Evolutionary conservation across 2,329 filamentous ascomycete species (phyloP).

Genomic region (Didymellaceae sp.): DNA sequence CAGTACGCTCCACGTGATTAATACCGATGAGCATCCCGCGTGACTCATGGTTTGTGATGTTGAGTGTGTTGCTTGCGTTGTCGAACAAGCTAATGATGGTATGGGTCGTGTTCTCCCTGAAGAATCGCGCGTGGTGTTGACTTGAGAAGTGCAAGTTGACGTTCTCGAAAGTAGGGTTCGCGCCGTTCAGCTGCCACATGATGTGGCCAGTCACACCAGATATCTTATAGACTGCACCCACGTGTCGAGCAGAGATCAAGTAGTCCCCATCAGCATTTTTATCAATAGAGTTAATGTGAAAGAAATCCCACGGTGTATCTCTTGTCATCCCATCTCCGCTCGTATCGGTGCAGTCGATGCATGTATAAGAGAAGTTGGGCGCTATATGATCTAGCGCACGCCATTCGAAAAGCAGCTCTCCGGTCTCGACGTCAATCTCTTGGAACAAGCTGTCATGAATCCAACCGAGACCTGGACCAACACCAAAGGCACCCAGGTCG

Average conservation of each 20-base stretch:
- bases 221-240: slow-evolving; percentile 35
- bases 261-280: slow-evolving; percentile 44
- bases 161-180: slow-evolving; percentile 28
- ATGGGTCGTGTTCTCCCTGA: slow-evolving; percentile 21
- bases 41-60: slow-evolving; percentile 28
- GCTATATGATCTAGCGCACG: slow-evolving; percentile 34
- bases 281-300: slow-evolving; percentile 51
- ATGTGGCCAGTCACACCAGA: slow-evolving; percentile 28
- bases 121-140: slow-evolving; percentile 61
- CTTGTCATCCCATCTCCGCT: slow-evolving; percentile 10
- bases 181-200: slow-evolving; percentile 46
- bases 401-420: slow-evolving; percentile 50
- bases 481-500: slow-evolving; percentile 49
- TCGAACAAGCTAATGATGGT: slow-evolving; percentile 47
- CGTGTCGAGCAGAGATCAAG: slow-evolving; percentile 37
- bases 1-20: slow-evolving; percentile 50
- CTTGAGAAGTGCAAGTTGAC: slow-evolving; percentile 30
- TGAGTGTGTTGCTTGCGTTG: slow-evolving; percentile 36
- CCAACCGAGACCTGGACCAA: slow-evolving; percentile 45
- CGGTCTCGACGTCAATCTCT: slow-evolving; percentile 49
- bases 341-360: slow-evolving; percentile 14
- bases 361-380: slow-evolving; percentile 19
- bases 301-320: slow-evolving; percentile 45
- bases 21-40: slow-evolving; percentile 50
- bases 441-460: slow-evolving; percentile 53